Evolutionary conservation across 805 yeast species (phyloP).

Genomic region (Ogataea trehalophila): DNA sequence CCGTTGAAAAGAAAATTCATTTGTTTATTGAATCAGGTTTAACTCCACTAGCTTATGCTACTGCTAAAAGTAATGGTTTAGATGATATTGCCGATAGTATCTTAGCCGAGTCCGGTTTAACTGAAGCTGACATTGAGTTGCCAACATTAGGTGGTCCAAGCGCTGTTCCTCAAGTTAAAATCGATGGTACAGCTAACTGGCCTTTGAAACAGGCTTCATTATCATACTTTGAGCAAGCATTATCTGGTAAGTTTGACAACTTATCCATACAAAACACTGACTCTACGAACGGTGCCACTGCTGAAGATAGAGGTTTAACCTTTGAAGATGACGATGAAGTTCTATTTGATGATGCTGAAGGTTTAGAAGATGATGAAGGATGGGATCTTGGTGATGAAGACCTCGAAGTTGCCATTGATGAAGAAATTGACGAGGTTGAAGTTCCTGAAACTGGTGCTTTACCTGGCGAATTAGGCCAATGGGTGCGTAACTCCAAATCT

Average conservation of each 20-base stretch:
- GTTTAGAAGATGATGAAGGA: slow-evolving; percentile 60
- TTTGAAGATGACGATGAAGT: slow-evolving; percentile 27
- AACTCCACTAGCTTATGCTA: slow-evolving; percentile 84
- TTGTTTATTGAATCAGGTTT: slow-evolving; percentile 75
- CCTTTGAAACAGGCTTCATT: slow-evolving; percentile 69
- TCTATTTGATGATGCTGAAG: slow-evolving; percentile 39
- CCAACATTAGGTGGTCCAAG: slow-evolving; percentile 35
- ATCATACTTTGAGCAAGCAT: slow-evolving; percentile 82
- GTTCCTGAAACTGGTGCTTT: slow-evolving; percentile 26
- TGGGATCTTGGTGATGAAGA: slow-evolving; percentile 85
- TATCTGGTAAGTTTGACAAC: slow-evolving; percentile 71
- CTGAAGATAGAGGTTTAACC: not conserved
- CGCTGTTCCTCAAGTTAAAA: slow-evolving; percentile 44
- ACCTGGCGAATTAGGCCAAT: slow-evolving; percentile 60
- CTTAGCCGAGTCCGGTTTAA: slow-evolving; percentile 63
- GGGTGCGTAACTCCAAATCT: slow-evolving; percentile 86
- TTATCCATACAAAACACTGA: slow-evolving; percentile 42
- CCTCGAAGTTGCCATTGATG: slow-evolving; percentile 52
- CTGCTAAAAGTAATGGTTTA: slow-evolving; percentile 84
- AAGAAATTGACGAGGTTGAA: slow-evolving; percentile 35
- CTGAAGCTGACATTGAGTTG: slow-evolving; percentile 51
- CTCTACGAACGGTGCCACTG: not conserved
- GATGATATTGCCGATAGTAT: slow-evolving; percentile 69
- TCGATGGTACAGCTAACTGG: slow-evolving; percentile 57
- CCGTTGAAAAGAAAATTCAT: slow-evolving; percentile 68